These are phyloP conservation scores for Crithidia bombi DNA, from an alignment of 208 protist species.

Conservation along the genomic window DNA sequence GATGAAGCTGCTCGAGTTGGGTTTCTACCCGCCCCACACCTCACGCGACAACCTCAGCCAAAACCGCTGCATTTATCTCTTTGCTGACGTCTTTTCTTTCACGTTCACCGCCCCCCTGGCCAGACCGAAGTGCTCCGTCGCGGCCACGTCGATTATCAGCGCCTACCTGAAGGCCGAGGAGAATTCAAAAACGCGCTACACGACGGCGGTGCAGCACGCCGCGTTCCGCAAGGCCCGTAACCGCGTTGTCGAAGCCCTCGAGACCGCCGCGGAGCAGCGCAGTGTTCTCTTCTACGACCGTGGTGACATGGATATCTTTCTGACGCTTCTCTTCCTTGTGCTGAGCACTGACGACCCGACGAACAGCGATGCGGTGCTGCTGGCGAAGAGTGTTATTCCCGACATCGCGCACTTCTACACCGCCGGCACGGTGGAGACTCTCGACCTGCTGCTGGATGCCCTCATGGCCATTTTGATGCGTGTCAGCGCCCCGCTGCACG, in stretches of 20 bases:
- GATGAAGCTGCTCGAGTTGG: conserved; percentile 61
- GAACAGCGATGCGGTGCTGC: conserved; percentile 64
- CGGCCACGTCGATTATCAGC: conserved; percentile 53
- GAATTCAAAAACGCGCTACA: conserved; percentile 65
- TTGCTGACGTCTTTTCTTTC: conserved; percentile 86
- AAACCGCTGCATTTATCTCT: conserved; percentile 87
- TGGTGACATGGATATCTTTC: conserved; percentile 80
- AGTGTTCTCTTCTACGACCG: conserved; percentile 89
- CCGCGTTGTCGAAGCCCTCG: conserved; percentile 83
- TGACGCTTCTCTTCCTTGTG: conserved; percentile 82
- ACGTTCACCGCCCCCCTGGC: conserved; percentile 60
- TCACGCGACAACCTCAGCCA: conserved; percentile 62
- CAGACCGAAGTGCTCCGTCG: conserved; percentile 59
- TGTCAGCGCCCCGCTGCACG: conserved; percentile 69
- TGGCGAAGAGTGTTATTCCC: conserved; percentile 67
- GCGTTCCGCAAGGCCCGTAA: conserved; percentile 82
- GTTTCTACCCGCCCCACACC: conserved; percentile 61
- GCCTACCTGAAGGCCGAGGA: conserved; percentile 73
- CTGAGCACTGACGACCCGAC: conserved; percentile 83
- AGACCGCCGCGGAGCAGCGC: conserved; percentile 48
- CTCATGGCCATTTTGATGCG: conserved; percentile 88
- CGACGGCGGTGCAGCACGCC: conserved; percentile 62
- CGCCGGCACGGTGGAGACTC: conserved; percentile 73
- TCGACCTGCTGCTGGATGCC: conserved; percentile 84
- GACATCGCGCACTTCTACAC: conserved; percentile 82